Percentiles rank a stretch among this genome's conserved stretches.
Evolutionary conservation across 441 rosid genomes (phyloP).

Genomic region (Gossypium aridum): DNA sequence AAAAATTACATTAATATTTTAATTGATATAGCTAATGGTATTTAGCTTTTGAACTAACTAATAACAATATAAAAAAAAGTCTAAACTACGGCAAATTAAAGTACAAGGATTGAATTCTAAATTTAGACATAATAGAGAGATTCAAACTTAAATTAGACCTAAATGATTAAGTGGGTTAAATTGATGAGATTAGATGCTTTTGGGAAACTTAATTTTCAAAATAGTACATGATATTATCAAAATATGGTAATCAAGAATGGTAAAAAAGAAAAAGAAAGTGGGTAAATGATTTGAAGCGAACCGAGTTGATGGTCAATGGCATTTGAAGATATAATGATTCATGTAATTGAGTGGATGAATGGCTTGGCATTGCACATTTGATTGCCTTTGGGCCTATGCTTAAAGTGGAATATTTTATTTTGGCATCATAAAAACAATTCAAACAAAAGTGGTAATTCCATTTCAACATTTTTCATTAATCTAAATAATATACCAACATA

Average conservation of each 20-base stretch:
- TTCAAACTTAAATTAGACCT: no score
- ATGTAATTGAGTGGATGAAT: neutral
- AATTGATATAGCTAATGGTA: no score
- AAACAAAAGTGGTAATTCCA: neutral
- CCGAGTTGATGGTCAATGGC: neutral
- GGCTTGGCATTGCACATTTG: neutral
- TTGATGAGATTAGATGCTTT: no score
- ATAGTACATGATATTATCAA: no score
- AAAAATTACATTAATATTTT: no score
- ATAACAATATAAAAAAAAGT: no score
- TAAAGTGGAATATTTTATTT: neutral
- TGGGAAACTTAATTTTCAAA: no score
- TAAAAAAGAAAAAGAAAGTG: neutral
- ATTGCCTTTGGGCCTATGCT: neutral
- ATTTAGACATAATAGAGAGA: no score
- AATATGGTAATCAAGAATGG: no score
- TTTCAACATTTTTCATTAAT: neutral
- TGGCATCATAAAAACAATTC: neutral
- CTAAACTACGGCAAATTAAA: no score
- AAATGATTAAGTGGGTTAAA: neutral
- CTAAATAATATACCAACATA: neutral
- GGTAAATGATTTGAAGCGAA: neutral
- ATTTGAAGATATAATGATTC: neutral
- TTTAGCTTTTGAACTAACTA: no score
- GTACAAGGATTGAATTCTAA: no score